These are phyloP conservation scores for Chalciporus sphaerocephalus DNA, from an alignment of 768 basidiomycete species.

Conservation along the genomic window DNA sequence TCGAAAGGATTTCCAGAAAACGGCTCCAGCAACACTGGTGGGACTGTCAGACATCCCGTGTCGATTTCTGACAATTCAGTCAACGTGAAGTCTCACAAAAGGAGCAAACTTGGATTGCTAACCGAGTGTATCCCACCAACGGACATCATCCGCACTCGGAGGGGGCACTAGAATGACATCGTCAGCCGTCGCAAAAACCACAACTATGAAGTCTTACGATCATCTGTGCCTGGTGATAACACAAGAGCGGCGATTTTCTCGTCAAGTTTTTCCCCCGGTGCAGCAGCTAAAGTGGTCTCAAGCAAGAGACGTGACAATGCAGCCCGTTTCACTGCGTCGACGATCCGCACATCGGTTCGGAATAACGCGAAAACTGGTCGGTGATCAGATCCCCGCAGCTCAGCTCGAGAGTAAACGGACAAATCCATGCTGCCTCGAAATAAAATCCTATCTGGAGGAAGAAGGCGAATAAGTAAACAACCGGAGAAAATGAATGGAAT, in stretches of 20 bases:
- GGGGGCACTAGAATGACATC: slow-evolving; percentile 58
- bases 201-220: slow-evolving; percentile 27
- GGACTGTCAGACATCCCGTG: slow-evolving; percentile 17
- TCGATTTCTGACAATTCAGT: slow-evolving; percentile 13
- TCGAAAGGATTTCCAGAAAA: slow-evolving; percentile 67
- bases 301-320: slow-evolving; percentile 65
- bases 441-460: slow-evolving; percentile 78
- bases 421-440: slow-evolving; percentile 79
- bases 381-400: slow-evolving; percentile 91
- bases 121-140: slow-evolving; percentile 82
- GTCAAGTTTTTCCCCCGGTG: slow-evolving; percentile 63
- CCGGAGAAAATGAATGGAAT: background rate
- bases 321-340: slow-evolving; percentile 74
- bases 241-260: slow-evolving; percentile 63
- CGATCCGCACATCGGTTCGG: slow-evolving; percentile 66
- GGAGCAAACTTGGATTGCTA: slow-evolving; percentile 12
- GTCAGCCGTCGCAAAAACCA: background rate
- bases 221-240: slow-evolving; percentile 38
- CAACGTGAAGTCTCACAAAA: background rate
- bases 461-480: slow-evolving; percentile 9
- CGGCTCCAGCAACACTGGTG: slow-evolving; percentile 43
- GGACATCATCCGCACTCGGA: slow-evolving; percentile 70
- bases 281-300: slow-evolving; percentile 57
- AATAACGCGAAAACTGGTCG: slow-evolving; percentile 91
- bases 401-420: slow-evolving; percentile 75